phyloP scores from a whole-genome alignment of 1,284 basidiomycete genomes.

The Nidula niveotomentosa region DNA sequence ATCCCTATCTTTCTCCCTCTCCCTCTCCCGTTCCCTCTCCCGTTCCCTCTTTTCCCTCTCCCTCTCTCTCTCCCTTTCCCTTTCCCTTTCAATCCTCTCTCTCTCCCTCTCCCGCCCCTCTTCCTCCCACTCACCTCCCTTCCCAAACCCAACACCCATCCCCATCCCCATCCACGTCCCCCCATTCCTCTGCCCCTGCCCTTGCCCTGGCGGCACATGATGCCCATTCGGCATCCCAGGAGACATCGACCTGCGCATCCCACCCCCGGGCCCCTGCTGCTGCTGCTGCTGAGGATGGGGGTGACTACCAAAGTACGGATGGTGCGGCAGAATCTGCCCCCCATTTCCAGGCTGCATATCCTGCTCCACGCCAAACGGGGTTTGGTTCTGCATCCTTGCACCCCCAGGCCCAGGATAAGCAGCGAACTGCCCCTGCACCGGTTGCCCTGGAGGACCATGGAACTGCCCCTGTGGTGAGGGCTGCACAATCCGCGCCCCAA shows the following conservation, averaged over 20 bases:
- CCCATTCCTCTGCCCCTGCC: slow-evolving; percentile 15
- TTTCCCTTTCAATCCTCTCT: slow-evolving; percentile 16
- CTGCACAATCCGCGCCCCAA: too few relatives aligned
- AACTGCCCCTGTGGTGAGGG: too few relatives aligned
- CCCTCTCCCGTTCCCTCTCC: slow-evolving; percentile 16
- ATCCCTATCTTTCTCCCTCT: slow-evolving; percentile 16
- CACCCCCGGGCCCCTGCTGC: too few relatives aligned
- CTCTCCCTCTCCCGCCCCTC: slow-evolving; percentile 8
- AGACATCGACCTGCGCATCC: background rate
- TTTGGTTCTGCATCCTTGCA: too few relatives aligned
- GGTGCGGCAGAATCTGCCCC: background rate
- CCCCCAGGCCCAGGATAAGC: too few relatives aligned
- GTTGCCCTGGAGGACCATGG: background rate
- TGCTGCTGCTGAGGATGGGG: background rate
- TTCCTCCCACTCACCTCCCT: too few relatives aligned
- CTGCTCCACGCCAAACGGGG: too few relatives aligned
- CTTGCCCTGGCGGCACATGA: slow-evolving; percentile 17
- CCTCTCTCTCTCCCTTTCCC: slow-evolving; percentile 13
- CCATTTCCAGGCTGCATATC: too few relatives aligned
- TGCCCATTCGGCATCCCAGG: slow-evolving; percentile 10
- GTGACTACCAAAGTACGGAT: background rate
- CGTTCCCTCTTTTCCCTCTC: slow-evolving; percentile 4
- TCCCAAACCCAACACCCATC: slow-evolving; percentile 14
- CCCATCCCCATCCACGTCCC: slow-evolving; percentile 23
- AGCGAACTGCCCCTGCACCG: background rate